Base-by-base conservation (phyloP, 371 early-diverging fungal species). In the Basidiobolus heterosporus region DNA sequence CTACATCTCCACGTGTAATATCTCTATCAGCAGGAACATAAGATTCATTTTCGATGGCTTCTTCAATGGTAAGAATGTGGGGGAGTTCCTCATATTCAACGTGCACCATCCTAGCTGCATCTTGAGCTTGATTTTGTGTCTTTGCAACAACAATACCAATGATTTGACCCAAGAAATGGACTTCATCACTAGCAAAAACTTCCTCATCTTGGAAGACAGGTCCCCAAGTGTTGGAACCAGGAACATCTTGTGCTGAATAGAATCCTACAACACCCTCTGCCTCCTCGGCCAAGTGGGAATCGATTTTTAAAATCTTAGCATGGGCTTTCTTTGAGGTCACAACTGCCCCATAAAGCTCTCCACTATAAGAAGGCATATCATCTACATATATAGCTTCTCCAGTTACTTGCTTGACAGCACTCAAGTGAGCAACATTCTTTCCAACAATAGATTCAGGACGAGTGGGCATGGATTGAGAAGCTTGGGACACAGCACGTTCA, bases 321-420 rank as follows among this genome's bases (percentile, higher is more conserved):
- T 80, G 80, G 1, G 77, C 73, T 15, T 62, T 65, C 39, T 62
- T 50, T 19, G 77, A 71, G 45, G 70, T 57, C 30, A 86, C 80
- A 47, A 78, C 52, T 2, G 64, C 75, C 35, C 65, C 71, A 52
- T 76, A 71, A 43, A 74, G 50, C 58, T 86, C 85, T 50, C 65
- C 69, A 22, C 60, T 55, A 7, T 65, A 41, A 30, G 51, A 53
- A 13, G 87, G 87, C 51, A 83, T 75, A 52, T 86, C 87, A 58
- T 86, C 85, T 5, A 72, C 53, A 56, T 83, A 86, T 15, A 68
- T 55, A 11, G 87, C 85, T 52, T 79, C 78, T 21, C 87, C 85
- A n/a, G 83, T 82, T 36, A 68, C 70, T 51, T 86, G 87, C 61
- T 78, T 80, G 53, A 80, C 59, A n/a, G 82, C 85, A 17, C 79